A percentile compares a stretch with the other conserved stretches of the same genome.
phyloP scores from a whole-genome alignment of 2,329 filamentous ascomycete genomes.

The Curvularia eragrostidis region DNA sequence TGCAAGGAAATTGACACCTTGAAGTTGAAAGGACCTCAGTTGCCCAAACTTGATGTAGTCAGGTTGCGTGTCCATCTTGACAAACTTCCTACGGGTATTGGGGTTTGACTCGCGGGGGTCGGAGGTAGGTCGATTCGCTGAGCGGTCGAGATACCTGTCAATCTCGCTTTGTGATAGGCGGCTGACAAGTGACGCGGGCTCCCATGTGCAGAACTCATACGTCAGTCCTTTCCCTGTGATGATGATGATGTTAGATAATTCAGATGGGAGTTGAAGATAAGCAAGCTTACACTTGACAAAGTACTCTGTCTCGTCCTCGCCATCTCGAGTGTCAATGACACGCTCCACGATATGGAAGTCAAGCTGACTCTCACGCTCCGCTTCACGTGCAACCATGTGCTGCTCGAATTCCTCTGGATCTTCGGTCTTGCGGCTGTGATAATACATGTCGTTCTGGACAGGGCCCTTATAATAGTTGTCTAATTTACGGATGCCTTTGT shows the following conservation, averaged over 20 bases:
- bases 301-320: slow-evolving; percentile 84
- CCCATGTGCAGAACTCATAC: slow-evolving; percentile 97
- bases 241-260: slow-evolving; percentile 29
- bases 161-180: slow-evolving; percentile 85
- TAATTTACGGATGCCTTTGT: slow-evolving; percentile 83
- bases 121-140: slow-evolving; percentile 79
- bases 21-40: slow-evolving; percentile 90
- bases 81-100: slow-evolving; percentile 65
- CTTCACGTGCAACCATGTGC: slow-evolving; percentile 93
- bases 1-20: slow-evolving; percentile 91
- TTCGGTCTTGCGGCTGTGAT: slow-evolving; percentile 61
- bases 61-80: slow-evolving; percentile 77
- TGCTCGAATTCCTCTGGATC: slow-evolving; percentile 88
- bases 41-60: slow-evolving; percentile 83
- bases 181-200: slow-evolving; percentile 75
- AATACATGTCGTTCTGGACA: slow-evolving; percentile 78
- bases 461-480: slow-evolving; percentile 94
- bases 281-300: slow-evolving; percentile 79
- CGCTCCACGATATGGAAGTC: slow-evolving; percentile 94
- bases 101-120: slow-evolving; percentile 78
- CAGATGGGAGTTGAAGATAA: slow-evolving; percentile 11
- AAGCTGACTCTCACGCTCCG: slow-evolving; percentile 83
- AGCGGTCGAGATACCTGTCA: slow-evolving; percentile 86
- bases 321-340: slow-evolving; percentile 82
- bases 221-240: slow-evolving; percentile 76